phyloP scores from a whole-genome alignment of 805 yeast genomes.

The Candida maesae region DNA sequence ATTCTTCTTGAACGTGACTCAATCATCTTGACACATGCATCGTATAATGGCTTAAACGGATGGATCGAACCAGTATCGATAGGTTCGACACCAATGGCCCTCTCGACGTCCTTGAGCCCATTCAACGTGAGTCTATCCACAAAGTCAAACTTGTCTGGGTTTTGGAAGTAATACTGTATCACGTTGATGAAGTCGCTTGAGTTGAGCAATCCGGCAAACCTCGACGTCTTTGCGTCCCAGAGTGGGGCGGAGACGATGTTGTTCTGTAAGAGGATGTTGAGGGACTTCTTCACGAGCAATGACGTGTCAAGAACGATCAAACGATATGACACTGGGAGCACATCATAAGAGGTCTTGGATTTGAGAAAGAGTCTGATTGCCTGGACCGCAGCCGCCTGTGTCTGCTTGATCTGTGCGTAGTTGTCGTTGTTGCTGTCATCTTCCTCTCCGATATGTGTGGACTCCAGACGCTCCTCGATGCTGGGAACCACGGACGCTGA shows the following conservation, averaged over 20 bases:
- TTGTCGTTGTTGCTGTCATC: constrained; percentile 1
- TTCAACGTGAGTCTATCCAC: constrained; percentile 83
- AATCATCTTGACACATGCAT: constrained; percentile 91
- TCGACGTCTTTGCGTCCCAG: constrained; percentile 87
- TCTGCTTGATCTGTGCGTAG: constrained; percentile 10
- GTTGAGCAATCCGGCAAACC: constrained; percentile 92
- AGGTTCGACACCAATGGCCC: constrained; percentile 79
- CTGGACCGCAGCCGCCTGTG: constrained; percentile 67
- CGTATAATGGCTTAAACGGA: constrained; percentile 85
- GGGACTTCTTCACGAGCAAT: constrained; percentile 80
- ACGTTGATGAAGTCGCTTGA: constrained; percentile 92
- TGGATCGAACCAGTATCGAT: constrained; percentile 85
- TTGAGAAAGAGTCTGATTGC: constrained; percentile 82
- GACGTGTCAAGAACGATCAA: constrained; percentile 92
- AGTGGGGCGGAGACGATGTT: constrained; percentile 95
- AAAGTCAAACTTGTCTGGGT: constrained; percentile 82
- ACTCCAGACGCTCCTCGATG: constrained; percentile 24
- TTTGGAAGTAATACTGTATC: constrained; percentile 87
- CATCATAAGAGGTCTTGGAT: constrained; percentile 93
- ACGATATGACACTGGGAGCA: constrained; percentile 90
- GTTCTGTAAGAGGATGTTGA: constrained; percentile 86
- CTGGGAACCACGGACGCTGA: constrained; percentile 19
- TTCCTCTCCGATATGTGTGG: constrained; percentile 19
- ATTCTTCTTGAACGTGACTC: constrained; percentile 87
- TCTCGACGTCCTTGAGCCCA: constrained; percentile 83